Base-by-base conservation (phyloP, 768 basidiomycete species). In the Phylloporus arenicola region DNA sequence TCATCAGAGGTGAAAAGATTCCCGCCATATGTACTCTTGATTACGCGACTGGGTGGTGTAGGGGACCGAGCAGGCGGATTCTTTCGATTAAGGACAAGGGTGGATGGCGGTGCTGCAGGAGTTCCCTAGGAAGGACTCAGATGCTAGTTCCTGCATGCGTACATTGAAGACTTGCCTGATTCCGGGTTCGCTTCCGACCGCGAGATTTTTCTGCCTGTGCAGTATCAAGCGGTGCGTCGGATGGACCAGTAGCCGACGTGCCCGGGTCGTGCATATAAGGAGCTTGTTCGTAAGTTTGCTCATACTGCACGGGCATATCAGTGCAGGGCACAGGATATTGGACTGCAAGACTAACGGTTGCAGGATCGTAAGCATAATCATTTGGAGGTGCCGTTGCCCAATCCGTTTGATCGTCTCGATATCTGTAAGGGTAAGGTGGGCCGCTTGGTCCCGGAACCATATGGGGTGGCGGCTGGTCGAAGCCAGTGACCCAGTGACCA, bases 11-110 rank as follows among this genome's bases (percentile, higher is more conserved):
- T 92, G 61, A 92, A 92, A 34, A 91, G 64, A 61, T 92, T 92
- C 13, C 90, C 90, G 39, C 90, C 90, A 59, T 91, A 92, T 0
- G 89, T 91, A 59, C 89, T 92, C 68, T 89, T 91, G 63, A 92
- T 83, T 19, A 91, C 83, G 14, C 88, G 80, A 6, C 78, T 80
- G 17, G 90, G 90, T 12, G 90, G 90, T 0, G 88, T 88, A 4
- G 90, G 90, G 20, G 89, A 92, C 3, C 89, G 79, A 13, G 84
- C 84, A 17, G 82, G 78, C 1, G 84, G 84, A 29, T 74, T 75
- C 47, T 79, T 78, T 24, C 82, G 76, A 59, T 83, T 88, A 0
- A 78, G 72, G 8, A 88, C 87, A 29, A 89, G 70, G 14, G 79
- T 74, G 10, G 85, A 73, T 13, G 86, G 81, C 6, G 86, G 77